phyloP scores from a whole-genome alignment of 108 stramenopile genomes.

The Aureococcus anophagefferens region DNA sequence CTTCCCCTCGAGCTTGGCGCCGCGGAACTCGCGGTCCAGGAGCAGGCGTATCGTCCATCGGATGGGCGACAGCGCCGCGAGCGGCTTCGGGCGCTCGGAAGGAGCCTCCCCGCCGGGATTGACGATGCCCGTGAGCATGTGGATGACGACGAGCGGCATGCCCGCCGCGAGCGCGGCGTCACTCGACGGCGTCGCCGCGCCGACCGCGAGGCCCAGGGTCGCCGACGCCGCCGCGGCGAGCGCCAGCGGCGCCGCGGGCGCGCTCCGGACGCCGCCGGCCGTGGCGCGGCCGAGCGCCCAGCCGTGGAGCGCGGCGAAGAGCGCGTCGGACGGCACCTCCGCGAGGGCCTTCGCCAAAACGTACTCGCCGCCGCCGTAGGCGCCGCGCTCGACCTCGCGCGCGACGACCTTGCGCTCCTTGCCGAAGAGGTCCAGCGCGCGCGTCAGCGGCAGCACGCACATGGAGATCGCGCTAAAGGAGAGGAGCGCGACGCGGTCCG shows the following conservation, averaged over 20 bases:
- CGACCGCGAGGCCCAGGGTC: constrained; percentile 69
- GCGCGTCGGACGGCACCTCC: constrained; percentile 61
- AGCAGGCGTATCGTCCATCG: not conserved
- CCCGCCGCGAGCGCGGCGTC: constrained; percentile 57
- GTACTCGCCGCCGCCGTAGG: constrained; percentile 66
- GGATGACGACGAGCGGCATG: constrained; percentile 31
- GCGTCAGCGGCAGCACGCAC: constrained; percentile 53
- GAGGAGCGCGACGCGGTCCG: not conserved
- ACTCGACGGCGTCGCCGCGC: constrained; percentile 42
- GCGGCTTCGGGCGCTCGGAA: not conserved
- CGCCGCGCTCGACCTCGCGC: constrained; percentile 57
- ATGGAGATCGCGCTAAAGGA: not conserved
- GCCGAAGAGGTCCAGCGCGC: constrained; percentile 63
- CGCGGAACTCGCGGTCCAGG: not conserved
- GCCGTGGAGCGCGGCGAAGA: constrained; percentile 56
- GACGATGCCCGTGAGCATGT: constrained; percentile 64
- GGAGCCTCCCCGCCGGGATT: constrained; percentile 55
- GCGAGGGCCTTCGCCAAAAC: constrained; percentile 66
- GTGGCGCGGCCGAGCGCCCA: constrained; percentile 45
- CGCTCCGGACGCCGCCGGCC: constrained; percentile 42
- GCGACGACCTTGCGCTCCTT: constrained; percentile 61
- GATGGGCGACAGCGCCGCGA: not conserved
- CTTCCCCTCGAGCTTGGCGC: too few relatives aligned
- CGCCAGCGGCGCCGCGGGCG: constrained; percentile 52
- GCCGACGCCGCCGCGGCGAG: constrained; percentile 63